Evolutionary conservation across 352 stramenopile species (phyloP), one percentile per base, ranked within the genome.

Genomic region (Pythium vanterpoolii): DNA sequence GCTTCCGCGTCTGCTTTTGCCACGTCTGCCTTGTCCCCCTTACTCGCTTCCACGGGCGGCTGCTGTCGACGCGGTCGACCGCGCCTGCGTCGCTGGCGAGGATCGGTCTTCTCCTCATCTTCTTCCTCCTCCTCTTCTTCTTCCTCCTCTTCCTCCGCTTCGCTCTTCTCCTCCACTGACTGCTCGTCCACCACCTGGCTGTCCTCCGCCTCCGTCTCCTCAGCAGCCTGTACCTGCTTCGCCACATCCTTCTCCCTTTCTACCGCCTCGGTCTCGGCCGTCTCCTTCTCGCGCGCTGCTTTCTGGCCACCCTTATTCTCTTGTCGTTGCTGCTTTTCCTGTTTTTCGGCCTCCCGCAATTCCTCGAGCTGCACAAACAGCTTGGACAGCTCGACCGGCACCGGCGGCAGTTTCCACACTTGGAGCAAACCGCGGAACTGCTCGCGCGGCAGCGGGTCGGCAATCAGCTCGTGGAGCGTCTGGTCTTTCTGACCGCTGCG

Each of bases 381-480:
- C 48, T 72, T 62, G 47, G 61, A 65, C 33, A 90, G 42, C 21
- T 86, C 78, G 0, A 51, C 54, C 0, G 73, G 65, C 36, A 75
- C 42, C 1, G 60, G 47, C 18, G 64, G 61, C 23, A 79, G 66
- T 13, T 76, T 73, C 78, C 76, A 88, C 5, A 76, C 53, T 24
- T 62, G 63, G 48, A 90, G 61, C 5, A 90, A 54, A 30, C 64
- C 68, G n/a, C 69, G 39, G 23, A 87, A 87, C 64, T 78, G 67
- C 11, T 69, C 59, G 47, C 65, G 62, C 0, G 73, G 78, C 18
- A 90, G 62, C 10, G 75, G 74, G 19, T 73, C 60, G 28, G 72
- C 66, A 16, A 81, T 66, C 10, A 86, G 48, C 8, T 70, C 62
- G 13, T 70, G 52, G 3, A 89, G 64, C 11, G 16, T 55, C 2